These are phyloP conservation scores for Mycosphaerelloides madeirae DNA, from an alignment of 2,329 filamentous ascomycete species.

Conservation along the genomic window DNA sequence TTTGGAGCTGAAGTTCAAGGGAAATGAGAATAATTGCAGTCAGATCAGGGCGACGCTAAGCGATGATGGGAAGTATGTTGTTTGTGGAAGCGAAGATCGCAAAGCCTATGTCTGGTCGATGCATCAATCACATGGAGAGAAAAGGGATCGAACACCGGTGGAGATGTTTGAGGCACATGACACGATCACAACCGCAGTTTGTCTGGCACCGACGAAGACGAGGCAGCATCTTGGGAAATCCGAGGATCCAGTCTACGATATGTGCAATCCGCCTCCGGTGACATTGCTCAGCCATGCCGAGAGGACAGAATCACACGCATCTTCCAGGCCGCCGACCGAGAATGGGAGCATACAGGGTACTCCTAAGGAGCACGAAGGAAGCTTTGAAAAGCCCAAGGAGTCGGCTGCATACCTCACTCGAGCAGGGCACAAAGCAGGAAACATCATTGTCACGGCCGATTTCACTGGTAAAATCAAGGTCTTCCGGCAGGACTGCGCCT, in stretches of 20 bases:
- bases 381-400: slow-evolving; percentile 46
- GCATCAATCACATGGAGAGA: slow-evolving; percentile 55
- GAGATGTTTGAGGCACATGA: slow-evolving; percentile 90
- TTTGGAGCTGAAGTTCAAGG: slow-evolving; percentile 84
- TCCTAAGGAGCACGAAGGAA: slow-evolving; percentile 32
- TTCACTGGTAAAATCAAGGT: slow-evolving; percentile 86
- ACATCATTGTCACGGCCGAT: slow-evolving; percentile 90
- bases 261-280: slow-evolving; percentile 91
- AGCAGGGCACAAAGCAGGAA: slow-evolving; percentile 70
- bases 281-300: slow-evolving; percentile 73
- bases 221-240: slow-evolving; percentile 73
- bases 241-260: slow-evolving; percentile 88
- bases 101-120: slow-evolving; percentile 87
- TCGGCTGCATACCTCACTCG: slow-evolving; percentile 74
- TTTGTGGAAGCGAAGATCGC: slow-evolving; percentile 88
- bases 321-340: slow-evolving; percentile 47
- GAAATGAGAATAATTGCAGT: slow-evolving; percentile 82
- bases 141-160: slow-evolving; percentile 73
- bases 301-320: slow-evolving; percentile 38
- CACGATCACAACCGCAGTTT: slow-evolving; percentile 80
- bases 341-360: slow-evolving; percentile 32
- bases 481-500: slow-evolving; percentile 91
- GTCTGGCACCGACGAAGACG: slow-evolving; percentile 76
- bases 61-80: slow-evolving; percentile 78
- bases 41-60: slow-evolving; percentile 88